A percentile compares a stretch with the other conserved stretches of the same genome.
Evolutionary conservation across 306 rosid species (phyloP).

Genomic region (Calophaca sinica): DNA sequence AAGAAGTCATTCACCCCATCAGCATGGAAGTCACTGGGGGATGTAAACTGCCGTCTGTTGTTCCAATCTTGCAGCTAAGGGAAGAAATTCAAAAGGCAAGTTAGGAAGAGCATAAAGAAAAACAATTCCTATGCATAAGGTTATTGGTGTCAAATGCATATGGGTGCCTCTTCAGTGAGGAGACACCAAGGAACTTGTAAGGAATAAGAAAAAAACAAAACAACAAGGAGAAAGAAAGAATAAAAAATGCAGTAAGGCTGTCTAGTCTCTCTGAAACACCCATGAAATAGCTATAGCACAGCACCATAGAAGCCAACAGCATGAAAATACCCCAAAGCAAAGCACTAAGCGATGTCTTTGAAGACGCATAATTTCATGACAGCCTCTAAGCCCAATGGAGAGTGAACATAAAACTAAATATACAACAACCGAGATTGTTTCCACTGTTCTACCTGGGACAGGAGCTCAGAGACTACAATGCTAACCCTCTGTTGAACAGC

Average conservation of each 20-base stretch:
- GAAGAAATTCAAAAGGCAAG: slow-evolving; percentile 39
- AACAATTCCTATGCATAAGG: slow-evolving; percentile 19
- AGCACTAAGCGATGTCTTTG: slow-evolving; percentile 17
- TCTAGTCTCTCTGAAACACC: slow-evolving; percentile 32
- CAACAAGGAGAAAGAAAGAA: neutral
- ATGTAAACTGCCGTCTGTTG: slow-evolving; percentile 86
- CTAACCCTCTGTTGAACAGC: slow-evolving; percentile 86
- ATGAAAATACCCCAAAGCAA: slow-evolving; percentile 36
- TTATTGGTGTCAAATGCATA: slow-evolving; percentile 19
- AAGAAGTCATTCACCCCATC: slow-evolving; percentile 97
- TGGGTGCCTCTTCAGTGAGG: slow-evolving; percentile 5
- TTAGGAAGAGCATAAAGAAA: slow-evolving; percentile 36
- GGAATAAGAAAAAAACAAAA: slow-evolving; percentile 9
- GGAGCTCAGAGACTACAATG: slow-evolving; percentile 85
- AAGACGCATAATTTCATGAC: slow-evolving; percentile 30
- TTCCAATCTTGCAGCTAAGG: slow-evolving; percentile 98
- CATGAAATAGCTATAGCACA: slow-evolving; percentile 29
- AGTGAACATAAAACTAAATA: slow-evolving; percentile 34
- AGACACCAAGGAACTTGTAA: slow-evolving; percentile 36
- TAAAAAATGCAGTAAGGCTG: slow-evolving; percentile 8
- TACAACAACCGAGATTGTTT: slow-evolving; percentile 35
- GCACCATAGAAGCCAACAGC: slow-evolving; percentile 33
- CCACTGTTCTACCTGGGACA: slow-evolving; percentile 85
- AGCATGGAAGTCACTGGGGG: slow-evolving; percentile 90
- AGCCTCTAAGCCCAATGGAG: slow-evolving; percentile 34